These are phyloP conservation scores for Trametes polyzona DNA, from an alignment of 1,284 basidiomycete species.

Conservation along the genomic window DNA sequence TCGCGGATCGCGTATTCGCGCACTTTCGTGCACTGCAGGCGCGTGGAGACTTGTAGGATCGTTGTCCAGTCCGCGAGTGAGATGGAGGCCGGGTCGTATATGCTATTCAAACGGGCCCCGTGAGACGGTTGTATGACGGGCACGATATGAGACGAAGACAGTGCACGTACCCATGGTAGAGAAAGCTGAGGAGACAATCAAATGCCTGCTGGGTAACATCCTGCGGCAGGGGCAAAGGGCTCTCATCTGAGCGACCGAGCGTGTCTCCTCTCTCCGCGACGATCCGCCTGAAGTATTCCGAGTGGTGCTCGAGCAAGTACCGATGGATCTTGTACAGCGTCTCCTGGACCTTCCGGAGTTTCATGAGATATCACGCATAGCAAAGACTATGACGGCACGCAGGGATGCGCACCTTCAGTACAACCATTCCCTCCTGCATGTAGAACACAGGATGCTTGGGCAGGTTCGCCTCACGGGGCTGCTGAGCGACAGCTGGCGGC, in stretches of 20 bases:
- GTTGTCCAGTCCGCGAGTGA: conserved; percentile 39
- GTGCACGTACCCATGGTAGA: conserved; percentile 39
- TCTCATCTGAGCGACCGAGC: conserved; percentile 35
- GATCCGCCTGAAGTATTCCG: conserved; percentile 38
- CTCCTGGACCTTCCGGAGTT: conserved; percentile 36
- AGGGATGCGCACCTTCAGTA: conserved; percentile 19
- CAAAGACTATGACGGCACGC: not conserved
- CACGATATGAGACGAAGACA: not conserved
- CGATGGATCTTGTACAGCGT: conserved; percentile 42
- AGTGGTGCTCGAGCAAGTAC: conserved; percentile 40
- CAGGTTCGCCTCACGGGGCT: not conserved
- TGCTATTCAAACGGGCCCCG: conserved; percentile 26
- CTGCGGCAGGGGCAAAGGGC: conserved; percentile 33
- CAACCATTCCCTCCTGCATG: conserved; percentile 28
- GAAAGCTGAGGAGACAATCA: conserved; percentile 39
- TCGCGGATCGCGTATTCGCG: conserved; percentile 38
- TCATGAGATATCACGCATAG: not conserved
- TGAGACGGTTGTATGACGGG: not conserved
- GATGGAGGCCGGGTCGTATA: conserved; percentile 33
- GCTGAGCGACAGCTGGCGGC: not conserved
- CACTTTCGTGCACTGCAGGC: conserved; percentile 36
- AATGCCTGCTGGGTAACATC: conserved; percentile 36
- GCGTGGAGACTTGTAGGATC: conserved; percentile 41
- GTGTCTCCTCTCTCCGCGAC: conserved; percentile 24
- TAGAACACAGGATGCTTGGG: conserved; percentile 26